phyloP scores from a whole-genome alignment of 306 rosid genomes.

The Cyamopsis tetragonoloba region DNA sequence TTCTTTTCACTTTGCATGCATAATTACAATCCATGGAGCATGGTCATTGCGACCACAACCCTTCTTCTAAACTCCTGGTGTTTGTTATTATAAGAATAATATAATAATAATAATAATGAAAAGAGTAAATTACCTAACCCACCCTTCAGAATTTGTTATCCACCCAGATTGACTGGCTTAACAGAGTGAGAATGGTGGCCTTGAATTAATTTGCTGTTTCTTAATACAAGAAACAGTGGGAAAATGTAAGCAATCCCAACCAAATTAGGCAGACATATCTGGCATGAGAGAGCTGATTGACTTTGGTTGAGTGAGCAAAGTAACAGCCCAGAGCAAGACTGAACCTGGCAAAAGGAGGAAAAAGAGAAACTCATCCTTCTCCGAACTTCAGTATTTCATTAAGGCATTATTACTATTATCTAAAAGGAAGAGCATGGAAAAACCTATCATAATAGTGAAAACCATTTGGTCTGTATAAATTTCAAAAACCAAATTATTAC shows the following conservation, averaged over 20 bases:
- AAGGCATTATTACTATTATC: no score
- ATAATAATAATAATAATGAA: not conserved
- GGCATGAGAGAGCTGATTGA: not conserved
- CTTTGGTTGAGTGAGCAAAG: not conserved
- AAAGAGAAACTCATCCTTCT: no score
- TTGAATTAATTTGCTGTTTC: not conserved
- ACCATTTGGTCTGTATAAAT: no score
- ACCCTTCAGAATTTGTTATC: not conserved
- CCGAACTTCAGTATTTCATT: no score
- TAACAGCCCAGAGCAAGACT: not conserved
- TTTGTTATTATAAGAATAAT: not conserved
- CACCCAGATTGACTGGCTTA: not conserved
- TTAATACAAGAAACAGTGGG: not conserved
- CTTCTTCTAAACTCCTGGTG: not conserved
- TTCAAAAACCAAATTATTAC: no score
- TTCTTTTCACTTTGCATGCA: slow-evolving; percentile 21
- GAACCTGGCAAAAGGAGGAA: no score
- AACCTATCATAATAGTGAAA: not conserved
- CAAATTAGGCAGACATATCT: not conserved
- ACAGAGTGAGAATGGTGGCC: not conserved
- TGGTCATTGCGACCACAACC: not conserved
- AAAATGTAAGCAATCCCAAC: no score
- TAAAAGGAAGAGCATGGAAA: no score
- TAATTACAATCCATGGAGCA: not conserved
- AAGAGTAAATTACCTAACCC: not conserved